Conservation (phyloP, 176 grass and related monocot species). For the Chloris gayana region DNA sequence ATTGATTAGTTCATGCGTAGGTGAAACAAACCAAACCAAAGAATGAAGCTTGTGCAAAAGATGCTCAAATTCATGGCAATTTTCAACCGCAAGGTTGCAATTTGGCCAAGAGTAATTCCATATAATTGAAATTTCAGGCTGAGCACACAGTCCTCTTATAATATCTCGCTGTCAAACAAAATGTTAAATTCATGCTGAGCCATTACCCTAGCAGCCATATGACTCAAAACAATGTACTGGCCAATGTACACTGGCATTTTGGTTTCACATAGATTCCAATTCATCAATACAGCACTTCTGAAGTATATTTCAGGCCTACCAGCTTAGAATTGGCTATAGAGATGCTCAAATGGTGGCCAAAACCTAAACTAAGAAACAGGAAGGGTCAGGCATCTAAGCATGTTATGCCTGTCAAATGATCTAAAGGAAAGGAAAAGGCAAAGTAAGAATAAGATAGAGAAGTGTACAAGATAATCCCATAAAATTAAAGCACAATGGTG, state of each 20-base stretch:
- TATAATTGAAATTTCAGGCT: conserved; percentile 2
- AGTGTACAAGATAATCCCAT: neutral
- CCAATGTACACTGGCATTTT: neutral
- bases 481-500: conserved; percentile 2
- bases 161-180: neutral
- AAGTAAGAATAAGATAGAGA: conserved; percentile 10
- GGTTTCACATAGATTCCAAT: neutral
- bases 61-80: conserved; percentile 24
- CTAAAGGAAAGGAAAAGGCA: neutral
- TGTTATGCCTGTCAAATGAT: neutral
- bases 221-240: neutral
- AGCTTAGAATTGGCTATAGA: neutral
- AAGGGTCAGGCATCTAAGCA: neutral
- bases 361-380: neutral
- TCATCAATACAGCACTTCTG: neutral
- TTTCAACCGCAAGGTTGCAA: neutral
- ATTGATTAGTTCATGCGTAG: conserved; percentile 37
- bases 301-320: neutral
- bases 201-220: conserved; percentile 16
- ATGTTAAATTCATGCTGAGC: neutral
- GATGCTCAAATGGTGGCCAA: neutral
- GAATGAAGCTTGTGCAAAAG: neutral
- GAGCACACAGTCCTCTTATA: neutral
- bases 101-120: conserved; percentile 11
- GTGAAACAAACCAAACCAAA: conserved; percentile 4